Conservation (phyloP, 345 rosid species). For the Rhizophora apiculata region DNA sequence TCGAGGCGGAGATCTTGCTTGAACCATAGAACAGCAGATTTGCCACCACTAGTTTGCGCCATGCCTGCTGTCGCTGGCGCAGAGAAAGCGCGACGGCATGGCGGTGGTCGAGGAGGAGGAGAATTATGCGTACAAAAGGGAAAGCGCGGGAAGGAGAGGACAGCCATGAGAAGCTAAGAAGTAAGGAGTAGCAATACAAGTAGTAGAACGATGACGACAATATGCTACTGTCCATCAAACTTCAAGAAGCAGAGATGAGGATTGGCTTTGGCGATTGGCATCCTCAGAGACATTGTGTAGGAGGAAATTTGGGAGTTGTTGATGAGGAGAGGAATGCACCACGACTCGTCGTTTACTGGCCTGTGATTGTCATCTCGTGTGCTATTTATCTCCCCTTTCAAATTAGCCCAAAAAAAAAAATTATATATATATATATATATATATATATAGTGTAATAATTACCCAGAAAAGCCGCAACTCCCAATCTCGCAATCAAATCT, state of each 20-base stretch:
- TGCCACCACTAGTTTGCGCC: slow-evolving; percentile 4
- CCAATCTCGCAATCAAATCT: slow-evolving; percentile 39
- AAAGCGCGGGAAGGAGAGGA: slow-evolving; percentile 36
- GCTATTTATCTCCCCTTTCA: too few species aligned
- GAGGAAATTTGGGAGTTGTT: slow-evolving; percentile 19
- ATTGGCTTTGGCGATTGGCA: background rate
- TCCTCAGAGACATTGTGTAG: slow-evolving; percentile 39
- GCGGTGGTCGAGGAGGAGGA: slow-evolving; percentile 1
- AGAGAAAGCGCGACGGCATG: slow-evolving; percentile 24
- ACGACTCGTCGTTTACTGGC: background rate
- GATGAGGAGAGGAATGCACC: background rate
- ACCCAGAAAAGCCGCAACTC: background rate
- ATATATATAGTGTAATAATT: too few species aligned
- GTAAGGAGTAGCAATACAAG: background rate
- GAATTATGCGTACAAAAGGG: slow-evolving; percentile 25
- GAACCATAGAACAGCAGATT: slow-evolving; percentile 78
- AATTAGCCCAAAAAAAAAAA: too few species aligned
- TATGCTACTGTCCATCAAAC: slow-evolving; percentile 30
- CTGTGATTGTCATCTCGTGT: too few species aligned
- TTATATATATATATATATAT: too few species aligned
- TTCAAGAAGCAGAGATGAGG: background rate
- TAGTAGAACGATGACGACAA: background rate
- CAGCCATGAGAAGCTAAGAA: slow-evolving; percentile 36
- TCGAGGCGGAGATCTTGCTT: slow-evolving; percentile 89
- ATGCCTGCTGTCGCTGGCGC: slow-evolving; percentile 7